phyloP scores from a whole-genome alignment of 768 basidiomycete species.

The Trametes sanguinea region DNA sequence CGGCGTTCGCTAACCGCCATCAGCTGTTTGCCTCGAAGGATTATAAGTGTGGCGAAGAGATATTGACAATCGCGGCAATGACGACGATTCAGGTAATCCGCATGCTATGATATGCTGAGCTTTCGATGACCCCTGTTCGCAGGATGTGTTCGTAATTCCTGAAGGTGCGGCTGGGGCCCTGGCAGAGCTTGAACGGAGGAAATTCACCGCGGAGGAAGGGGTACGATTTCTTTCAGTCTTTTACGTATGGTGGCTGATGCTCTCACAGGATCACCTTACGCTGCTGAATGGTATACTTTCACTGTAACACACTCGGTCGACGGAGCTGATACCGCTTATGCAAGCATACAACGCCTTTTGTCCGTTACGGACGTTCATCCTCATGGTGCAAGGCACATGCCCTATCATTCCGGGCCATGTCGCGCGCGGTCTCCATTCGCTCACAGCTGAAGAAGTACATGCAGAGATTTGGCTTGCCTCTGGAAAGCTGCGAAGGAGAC shows the following conservation, averaged over 20 bases:
- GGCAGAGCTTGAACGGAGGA: conserved; percentile 89
- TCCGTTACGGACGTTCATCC: conserved; percentile 76
- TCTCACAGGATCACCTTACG: conserved; percentile 85
- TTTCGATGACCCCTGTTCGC: background rate
- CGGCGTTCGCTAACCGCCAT: too few species aligned
- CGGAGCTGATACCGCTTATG: background rate
- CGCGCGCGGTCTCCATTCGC: conserved; percentile 90
- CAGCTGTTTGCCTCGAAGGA: conserved; percentile 87
- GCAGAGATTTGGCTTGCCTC: conserved; percentile 80
- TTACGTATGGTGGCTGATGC: background rate
- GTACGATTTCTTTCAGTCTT: conserved; percentile 43
- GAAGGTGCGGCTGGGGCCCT: conserved; percentile 84
- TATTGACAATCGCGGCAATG: conserved; percentile 96
- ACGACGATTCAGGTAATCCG: conserved; percentile 78
- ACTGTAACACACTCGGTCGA: too few species aligned
- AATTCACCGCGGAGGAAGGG: conserved; percentile 98
- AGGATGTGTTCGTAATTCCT: conserved; percentile 91
- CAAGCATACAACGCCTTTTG: conserved; percentile 95
- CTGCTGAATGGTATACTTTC: conserved; percentile 73
- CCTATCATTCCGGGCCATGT: conserved; percentile 91
- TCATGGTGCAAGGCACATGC: conserved; percentile 94
- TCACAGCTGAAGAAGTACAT: conserved; percentile 96
- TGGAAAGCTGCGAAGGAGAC: conserved; percentile 90
- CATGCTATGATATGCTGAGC: background rate
- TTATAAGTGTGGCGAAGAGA: conserved; percentile 91